Evolutionary conservation across 768 basidiomycete species (phyloP).

Genomic region (Antrodiella citrinella): DNA sequence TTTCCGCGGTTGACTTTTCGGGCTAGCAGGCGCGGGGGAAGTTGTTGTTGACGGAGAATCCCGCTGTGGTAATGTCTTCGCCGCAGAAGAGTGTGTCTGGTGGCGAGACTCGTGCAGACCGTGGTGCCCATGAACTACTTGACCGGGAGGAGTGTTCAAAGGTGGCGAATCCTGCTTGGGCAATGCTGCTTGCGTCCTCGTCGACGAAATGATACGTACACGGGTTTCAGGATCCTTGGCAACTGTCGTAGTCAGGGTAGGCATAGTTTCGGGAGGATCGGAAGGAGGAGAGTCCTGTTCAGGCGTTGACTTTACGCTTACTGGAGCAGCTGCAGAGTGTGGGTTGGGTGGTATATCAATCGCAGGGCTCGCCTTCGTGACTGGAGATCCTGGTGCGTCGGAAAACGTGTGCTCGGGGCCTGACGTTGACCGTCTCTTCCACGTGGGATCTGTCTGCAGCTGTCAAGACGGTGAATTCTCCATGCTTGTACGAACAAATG

Average conservation of each 20-base stretch:
- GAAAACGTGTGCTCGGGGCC: too few species aligned
- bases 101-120: neutral
- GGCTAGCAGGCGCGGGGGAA: neutral
- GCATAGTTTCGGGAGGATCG: neutral
- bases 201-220: neutral
- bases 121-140: too few species aligned
- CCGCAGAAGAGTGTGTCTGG: neutral
- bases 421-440: too few species aligned
- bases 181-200: neutral
- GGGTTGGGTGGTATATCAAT: neutral
- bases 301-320: neutral
- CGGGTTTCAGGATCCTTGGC: neutral
- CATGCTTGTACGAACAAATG: neutral
- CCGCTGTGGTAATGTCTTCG: neutral
- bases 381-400: too few species aligned
- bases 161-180: neutral
- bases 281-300: neutral
- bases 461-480: too few species aligned
- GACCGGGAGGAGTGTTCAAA: neutral
- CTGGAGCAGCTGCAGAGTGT: neutral
- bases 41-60: neutral
- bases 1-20: neutral
- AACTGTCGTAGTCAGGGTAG: neutral
- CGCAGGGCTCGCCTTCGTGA: too few species aligned
- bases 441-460: neutral